Conservation (phyloP, 805 yeast genomes). For the Kurtzmaniella cleridarum region DNA sequence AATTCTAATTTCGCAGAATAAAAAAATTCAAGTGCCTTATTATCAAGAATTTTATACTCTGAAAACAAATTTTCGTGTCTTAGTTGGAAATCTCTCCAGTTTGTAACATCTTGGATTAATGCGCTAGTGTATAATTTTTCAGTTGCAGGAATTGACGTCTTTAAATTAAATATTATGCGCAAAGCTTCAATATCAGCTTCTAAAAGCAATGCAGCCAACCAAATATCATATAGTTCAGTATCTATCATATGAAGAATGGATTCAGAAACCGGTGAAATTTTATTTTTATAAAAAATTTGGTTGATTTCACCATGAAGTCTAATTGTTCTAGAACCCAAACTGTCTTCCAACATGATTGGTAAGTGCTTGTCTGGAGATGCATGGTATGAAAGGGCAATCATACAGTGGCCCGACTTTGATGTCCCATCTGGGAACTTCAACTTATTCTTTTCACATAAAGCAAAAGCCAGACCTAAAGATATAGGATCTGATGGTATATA, state of each 20-base stretch:
- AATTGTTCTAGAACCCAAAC: conserved; percentile 19
- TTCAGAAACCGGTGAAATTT: too few species aligned
- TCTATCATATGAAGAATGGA: conserved; percentile 34
- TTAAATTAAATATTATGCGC: conserved; percentile 11
- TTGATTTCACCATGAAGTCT: conserved; percentile 22
- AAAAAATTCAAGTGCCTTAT: too few species aligned
- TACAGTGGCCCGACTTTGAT: conserved; percentile 18
- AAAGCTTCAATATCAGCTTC: conserved; percentile 6
- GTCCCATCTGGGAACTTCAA: conserved; percentile 35
- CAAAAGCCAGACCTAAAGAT: conserved; percentile 43
- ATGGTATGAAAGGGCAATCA: conserved; percentile 43
- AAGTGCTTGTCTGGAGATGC: conserved; percentile 46
- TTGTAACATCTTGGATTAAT: conserved; percentile 15
- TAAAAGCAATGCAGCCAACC: conserved; percentile 32
- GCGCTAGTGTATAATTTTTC: conserved; percentile 8
- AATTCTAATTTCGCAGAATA: too few species aligned
- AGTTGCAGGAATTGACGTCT: conserved; percentile 3
- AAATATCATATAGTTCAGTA: conserved; percentile 45
- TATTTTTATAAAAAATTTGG: too few species aligned
- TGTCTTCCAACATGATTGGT: conserved; percentile 54
- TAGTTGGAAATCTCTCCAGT: conserved; percentile 21
- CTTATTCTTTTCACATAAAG: conserved; percentile 40
- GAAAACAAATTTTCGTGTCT: conserved; percentile 22
- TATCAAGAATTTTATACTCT: too few species aligned
- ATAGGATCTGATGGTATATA: conserved; percentile 55